Conservation (phyloP, 1,284 basidiomycete genomes). For the Puccinia horiana region DNA sequence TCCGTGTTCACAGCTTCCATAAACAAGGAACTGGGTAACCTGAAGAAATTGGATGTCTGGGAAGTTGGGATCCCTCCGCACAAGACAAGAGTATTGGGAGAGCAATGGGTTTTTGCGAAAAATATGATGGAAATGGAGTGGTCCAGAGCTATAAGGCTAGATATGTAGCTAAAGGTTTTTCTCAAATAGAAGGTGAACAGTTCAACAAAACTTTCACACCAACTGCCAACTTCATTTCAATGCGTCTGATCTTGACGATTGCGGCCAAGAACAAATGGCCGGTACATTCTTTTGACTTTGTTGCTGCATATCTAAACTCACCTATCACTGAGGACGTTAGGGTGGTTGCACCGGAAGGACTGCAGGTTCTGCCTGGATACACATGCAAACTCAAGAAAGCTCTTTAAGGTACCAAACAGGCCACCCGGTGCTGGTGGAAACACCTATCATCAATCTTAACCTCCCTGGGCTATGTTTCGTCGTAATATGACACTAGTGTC, state of each 20-base stretch:
- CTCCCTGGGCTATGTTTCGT: not conserved
- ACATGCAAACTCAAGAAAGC: not conserved
- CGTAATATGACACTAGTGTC: not conserved
- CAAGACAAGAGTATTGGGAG: not conserved
- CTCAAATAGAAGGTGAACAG: not conserved
- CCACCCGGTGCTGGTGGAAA: slow-evolving; percentile 24
- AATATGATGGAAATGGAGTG: not conserved
- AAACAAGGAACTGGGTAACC: slow-evolving; percentile 3
- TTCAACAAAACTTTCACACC: slow-evolving; percentile 28
- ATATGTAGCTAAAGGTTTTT: slow-evolving; percentile 12
- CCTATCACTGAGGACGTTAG: slow-evolving; percentile 11
- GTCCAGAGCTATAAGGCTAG: not conserved
- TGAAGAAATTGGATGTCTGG: slow-evolving; percentile 17
- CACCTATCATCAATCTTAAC: not conserved
- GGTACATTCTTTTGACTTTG: slow-evolving; percentile 8
- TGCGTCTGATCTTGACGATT: slow-evolving; percentile 18
- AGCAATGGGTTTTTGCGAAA: slow-evolving; percentile 12
- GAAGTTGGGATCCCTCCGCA: not conserved
- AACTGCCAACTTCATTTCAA: slow-evolving; percentile 12
- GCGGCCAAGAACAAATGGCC: not conserved
- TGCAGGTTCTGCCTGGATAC: not conserved
- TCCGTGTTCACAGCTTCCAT: too few relatives aligned
- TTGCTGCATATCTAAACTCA: not conserved
- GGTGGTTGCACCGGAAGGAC: not conserved
- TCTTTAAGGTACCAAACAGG: slow-evolving; percentile 30